phyloP scores from a whole-genome alignment of 2,329 filamentous ascomycete genomes.

The Diaporthe vexans region DNA sequence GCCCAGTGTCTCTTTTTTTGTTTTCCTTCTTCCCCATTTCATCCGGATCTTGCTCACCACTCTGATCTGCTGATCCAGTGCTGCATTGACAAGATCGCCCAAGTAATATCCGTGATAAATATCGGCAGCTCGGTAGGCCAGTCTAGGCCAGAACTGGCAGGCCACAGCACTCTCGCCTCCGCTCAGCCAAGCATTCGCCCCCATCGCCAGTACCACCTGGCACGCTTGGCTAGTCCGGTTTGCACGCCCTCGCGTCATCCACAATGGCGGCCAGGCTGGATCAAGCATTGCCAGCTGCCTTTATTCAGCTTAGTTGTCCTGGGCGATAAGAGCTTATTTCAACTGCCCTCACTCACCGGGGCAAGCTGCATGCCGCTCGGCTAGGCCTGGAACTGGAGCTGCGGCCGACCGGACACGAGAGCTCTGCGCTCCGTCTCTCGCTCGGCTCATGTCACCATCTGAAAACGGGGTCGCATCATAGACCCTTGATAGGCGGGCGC shows the following conservation, averaged over 20 bases:
- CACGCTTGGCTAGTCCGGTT: background rate
- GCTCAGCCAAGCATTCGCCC: slow-evolving; percentile 5
- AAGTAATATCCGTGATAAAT: slow-evolving; percentile 25
- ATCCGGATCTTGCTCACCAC: background rate
- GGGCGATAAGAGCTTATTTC: slow-evolving; percentile 29
- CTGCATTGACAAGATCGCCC: slow-evolving; percentile 22
- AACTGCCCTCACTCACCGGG: background rate
- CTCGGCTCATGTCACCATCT: slow-evolving; percentile 4
- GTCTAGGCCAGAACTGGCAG: slow-evolving; percentile 7
- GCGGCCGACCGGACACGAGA: background rate
- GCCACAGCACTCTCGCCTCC: background rate
- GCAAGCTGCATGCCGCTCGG: background rate
- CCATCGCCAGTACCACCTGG: slow-evolving; percentile 25
- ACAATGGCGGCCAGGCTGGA: background rate
- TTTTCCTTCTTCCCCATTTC: background rate
- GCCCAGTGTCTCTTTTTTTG: too few species aligned
- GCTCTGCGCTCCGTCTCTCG: background rate
- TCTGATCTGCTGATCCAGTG: slow-evolving; percentile 13
- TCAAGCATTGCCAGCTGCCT: slow-evolving; percentile 27
- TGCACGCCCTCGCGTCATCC: slow-evolving; percentile 19
- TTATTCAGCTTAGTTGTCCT: slow-evolving; percentile 16
- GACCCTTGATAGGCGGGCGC: background rate
- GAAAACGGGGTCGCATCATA: slow-evolving; percentile 11
- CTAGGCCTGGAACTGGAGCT: background rate
- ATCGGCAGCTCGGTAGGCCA: slow-evolving; percentile 5